A percentile compares a stretch with the other conserved stretches of the same genome.
Conservation (phyloP, 495 filamentous ascomycete species). For the Podospora comata region DNA sequence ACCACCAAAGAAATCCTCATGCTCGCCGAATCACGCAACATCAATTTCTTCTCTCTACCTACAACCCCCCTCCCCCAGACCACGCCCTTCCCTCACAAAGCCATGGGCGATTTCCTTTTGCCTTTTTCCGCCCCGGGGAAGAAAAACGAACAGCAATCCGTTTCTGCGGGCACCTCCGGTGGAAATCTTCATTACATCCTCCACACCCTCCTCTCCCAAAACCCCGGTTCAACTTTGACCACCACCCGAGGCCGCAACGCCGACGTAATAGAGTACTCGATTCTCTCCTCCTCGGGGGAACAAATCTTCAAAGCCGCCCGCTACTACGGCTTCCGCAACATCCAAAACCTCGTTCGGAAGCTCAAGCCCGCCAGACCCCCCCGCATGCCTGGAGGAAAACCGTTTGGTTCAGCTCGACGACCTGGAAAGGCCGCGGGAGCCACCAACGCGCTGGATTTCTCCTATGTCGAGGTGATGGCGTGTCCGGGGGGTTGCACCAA, state of each 20-base stretch:
- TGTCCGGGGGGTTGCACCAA: conserved; percentile 98
- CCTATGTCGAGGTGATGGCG: conserved; percentile 97
- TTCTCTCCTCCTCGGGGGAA: conserved; percentile 51
- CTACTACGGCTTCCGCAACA: conserved; percentile 96
- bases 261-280: conserved; percentile 80
- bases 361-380: conserved; percentile 74
- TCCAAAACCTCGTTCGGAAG: conserved; percentile 90
- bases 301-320: conserved; percentile 75
- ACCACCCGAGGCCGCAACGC: conserved; percentile 77
- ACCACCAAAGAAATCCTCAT: conserved; percentile 89
- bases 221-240: conserved; percentile 65
- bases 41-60: conserved; percentile 68
- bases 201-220: conserved; percentile 60
- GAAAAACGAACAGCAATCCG: conserved; percentile 18
- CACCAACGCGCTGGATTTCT: conserved; percentile 54
- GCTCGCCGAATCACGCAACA: conserved; percentile 71
- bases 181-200: conserved; percentile 85
- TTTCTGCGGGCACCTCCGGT: conserved; percentile 70
- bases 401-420: conserved; percentile 44
- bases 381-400: conserved; percentile 70
- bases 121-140: conserved; percentile 30
- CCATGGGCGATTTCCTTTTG: conserved; percentile 69
- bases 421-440: conserved; percentile 38
- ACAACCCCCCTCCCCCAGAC: conserved; percentile 32
- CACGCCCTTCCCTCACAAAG: conserved; percentile 63